A percentile compares a stretch with the other conserved stretches of the same genome.
phyloP scores from a whole-genome alignment of 805 yeast genomes.

The Wickerhamomyces chambardii region DNA sequence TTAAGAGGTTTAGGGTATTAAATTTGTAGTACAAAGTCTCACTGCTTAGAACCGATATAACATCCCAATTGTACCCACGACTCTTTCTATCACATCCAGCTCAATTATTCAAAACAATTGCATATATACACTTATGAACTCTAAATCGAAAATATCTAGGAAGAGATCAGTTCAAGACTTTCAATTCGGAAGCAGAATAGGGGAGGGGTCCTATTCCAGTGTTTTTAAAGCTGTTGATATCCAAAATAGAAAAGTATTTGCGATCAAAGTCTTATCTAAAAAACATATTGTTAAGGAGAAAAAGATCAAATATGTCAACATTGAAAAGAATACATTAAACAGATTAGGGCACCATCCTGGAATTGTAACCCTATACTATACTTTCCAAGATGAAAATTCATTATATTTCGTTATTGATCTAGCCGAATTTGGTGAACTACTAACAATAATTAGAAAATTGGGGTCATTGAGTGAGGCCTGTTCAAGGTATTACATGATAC shows the following conservation, averaged over 20 bases:
- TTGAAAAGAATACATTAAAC: constrained; percentile 86
- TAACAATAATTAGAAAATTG: constrained; percentile 65
- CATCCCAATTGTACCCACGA: too few relatives aligned
- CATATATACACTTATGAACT: too few relatives aligned
- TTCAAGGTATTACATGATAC: constrained; percentile 73
- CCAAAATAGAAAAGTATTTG: constrained; percentile 66
- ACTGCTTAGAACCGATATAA: too few relatives aligned
- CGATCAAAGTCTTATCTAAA: constrained; percentile 86
- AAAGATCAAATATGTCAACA: constrained; percentile 91
- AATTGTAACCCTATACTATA: constrained; percentile 81
- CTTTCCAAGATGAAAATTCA: constrained; percentile 87
- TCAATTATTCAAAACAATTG: too few relatives aligned
- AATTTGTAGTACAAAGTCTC: too few relatives aligned
- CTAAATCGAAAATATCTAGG: constrained; percentile 25
- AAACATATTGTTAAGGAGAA: constrained; percentile 90
- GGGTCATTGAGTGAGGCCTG: constrained; percentile 75
- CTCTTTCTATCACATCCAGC: too few relatives aligned
- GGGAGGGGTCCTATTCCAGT: constrained; percentile 95
- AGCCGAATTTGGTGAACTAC: constrained; percentile 92
- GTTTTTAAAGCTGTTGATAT: constrained; percentile 82
- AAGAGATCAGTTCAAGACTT: constrained; percentile 64
- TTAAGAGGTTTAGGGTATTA: too few relatives aligned
- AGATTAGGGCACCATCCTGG: constrained; percentile 92
- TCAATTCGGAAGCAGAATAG: constrained; percentile 74
- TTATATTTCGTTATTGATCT: constrained; percentile 88